Base-by-base conservation (phyloP, 129 eudicot genomes). In the Flaveria sonorensis region DNA sequence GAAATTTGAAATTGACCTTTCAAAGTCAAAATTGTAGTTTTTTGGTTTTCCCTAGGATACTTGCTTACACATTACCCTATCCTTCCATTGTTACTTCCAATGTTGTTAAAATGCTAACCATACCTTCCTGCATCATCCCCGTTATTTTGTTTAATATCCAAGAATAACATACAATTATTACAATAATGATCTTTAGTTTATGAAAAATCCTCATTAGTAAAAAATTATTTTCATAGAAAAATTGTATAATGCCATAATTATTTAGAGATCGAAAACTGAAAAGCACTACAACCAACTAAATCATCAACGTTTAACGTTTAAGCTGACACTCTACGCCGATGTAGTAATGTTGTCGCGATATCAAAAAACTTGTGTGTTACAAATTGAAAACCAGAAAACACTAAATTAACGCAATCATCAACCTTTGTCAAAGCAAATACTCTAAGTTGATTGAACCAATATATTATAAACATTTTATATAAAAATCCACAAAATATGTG, bases 31-130 rank as follows among this genome's bases (percentile, higher is more conserved):
- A 13, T 23, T 52, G 28, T 39, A 55, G 55, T 50, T 45, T 45
- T 45, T 74, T 46, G 6, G 21, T 47, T 77, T 71, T 50, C 73
- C 83, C 83, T 60, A 79, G 52, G 63, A 73, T 73, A 56, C 68
- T 72, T 73, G 79, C 79, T 73, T 80, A 28, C 74, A 53, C 84
- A 56, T 67, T 74, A 80, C 79, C 79, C 84, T 73, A 73, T 80
- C 70, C 68, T 73, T 80, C 79, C 0, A 30, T 67, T 80, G 79
- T 55, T 43, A 45, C 63, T 80, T 72, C 68, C 79, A 36, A 72
- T 72, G 78, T 40, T 72, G 57, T 36, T 45, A 36, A 36, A 36
- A 36, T 5, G 40, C 40, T 23, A 47, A 59, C 65, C 82, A 32
- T 45, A 45, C 48, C 40, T 62, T 28, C 43, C 20, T 14, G 20